Evolutionary conservation across 2,329 filamentous ascomycete genomes (phyloP).

Genomic region (Bipolaris oryzae): DNA sequence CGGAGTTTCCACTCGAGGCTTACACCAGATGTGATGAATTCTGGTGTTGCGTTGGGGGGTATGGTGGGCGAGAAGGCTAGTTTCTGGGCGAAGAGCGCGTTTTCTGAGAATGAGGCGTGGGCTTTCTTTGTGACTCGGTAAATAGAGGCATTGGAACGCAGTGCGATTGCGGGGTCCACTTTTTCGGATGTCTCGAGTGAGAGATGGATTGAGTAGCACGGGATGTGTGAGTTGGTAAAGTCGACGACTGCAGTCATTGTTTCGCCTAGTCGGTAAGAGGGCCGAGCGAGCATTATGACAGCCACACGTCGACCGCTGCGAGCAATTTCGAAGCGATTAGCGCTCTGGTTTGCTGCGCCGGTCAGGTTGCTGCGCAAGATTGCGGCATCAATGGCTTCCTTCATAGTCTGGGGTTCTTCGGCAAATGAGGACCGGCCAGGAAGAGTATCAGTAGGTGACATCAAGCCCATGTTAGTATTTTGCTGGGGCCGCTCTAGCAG

Average conservation of each 20-base stretch:
- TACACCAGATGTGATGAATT: conserved; percentile 89
- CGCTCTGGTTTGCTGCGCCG: conserved; percentile 72
- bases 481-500: conserved; percentile 46
- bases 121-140: conserved; percentile 84
- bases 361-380: conserved; percentile 72
- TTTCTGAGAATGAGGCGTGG: conserved; percentile 78
- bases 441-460: conserved; percentile 72
- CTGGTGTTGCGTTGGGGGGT: conserved; percentile 81
- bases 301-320: conserved; percentile 91
- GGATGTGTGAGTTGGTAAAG: conserved; percentile 76
- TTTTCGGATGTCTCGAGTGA: conserved; percentile 87
- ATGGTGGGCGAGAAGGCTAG: conserved; percentile 84
- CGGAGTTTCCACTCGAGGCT: conserved; percentile 86
- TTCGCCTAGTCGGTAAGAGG: conserved; percentile 88
- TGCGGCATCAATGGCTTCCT: conserved; percentile 88
- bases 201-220: conserved; percentile 83
- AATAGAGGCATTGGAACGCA: conserved; percentile 85
- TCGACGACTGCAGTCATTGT: conserved; percentile 83
- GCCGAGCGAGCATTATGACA: conserved; percentile 85
- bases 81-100: conserved; percentile 78
- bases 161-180: conserved; percentile 77
- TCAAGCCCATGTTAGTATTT: conserved; percentile 58
- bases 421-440: conserved; percentile 58
- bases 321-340: conserved; percentile 95
- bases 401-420: conserved; percentile 67